A percentile compares a stretch with the other conserved stretches of the same genome.
Conservation (phyloP, 805 yeast genomes). For the Sugiyamaella mastotermitis region DNA sequence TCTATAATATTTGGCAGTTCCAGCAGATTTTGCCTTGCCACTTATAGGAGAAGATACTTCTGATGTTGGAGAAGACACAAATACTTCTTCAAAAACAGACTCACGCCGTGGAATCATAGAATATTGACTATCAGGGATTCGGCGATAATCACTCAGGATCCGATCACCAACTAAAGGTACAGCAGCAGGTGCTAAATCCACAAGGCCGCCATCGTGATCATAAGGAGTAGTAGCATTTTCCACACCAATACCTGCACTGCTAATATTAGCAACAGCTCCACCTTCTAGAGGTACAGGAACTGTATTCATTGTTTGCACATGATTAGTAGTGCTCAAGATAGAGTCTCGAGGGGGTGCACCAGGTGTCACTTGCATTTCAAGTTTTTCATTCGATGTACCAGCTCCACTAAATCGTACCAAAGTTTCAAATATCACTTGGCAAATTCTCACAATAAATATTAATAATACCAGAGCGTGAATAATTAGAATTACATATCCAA, state of each 20-base stretch:
- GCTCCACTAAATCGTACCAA: conserved; percentile 17
- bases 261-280: not conserved
- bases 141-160: conserved; percentile 5
- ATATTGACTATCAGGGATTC: conserved; percentile 4
- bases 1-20: conserved; percentile 16
- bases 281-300: too few species aligned
- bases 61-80: conserved; percentile 16
- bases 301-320: too few species aligned
- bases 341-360: not conserved
- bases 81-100: conserved; percentile 12
- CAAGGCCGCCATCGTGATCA: not conserved
- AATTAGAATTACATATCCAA: conserved; percentile 28
- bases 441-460: conserved; percentile 24
- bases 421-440: conserved; percentile 25
- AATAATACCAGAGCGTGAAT: conserved; percentile 26
- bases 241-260: not conserved
- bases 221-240: not conserved
- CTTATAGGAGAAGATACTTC: conserved; percentile 13
- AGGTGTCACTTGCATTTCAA: not conserved
- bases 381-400: conserved; percentile 6
- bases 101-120: conserved; percentile 7
- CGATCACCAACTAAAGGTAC: not conserved
- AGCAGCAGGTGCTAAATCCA: not conserved
- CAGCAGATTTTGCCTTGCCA: conserved; percentile 6
- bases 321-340: not conserved